Evolutionary conservation across 768 basidiomycete genomes (phyloP).

Genomic region (Phallus indusiatus): DNA sequence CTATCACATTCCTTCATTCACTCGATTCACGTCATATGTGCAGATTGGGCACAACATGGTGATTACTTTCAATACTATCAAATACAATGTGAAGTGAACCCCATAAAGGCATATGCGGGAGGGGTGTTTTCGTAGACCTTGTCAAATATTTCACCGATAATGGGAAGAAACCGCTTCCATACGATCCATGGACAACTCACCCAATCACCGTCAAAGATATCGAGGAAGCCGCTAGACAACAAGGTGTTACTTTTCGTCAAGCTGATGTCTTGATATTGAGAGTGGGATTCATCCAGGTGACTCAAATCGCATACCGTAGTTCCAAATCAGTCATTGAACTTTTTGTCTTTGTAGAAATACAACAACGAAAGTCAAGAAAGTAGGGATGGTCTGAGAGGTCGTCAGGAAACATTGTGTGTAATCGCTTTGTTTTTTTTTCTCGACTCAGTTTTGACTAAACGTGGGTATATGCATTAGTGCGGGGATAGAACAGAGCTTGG

Average conservation of each 20-base stretch:
- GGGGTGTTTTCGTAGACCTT: constrained; percentile 58
- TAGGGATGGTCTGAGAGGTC: constrained; percentile 31
- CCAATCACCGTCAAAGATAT: constrained; percentile 44
- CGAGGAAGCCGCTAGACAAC: constrained; percentile 45
- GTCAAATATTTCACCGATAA: constrained; percentile 40
- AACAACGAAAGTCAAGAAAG: constrained; percentile 32
- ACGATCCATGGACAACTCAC: constrained; percentile 55
- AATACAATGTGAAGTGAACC: not conserved
- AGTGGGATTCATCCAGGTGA: constrained; percentile 46
- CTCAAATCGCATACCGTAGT: not conserved
- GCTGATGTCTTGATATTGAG: constrained; percentile 56
- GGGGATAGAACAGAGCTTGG: not conserved
- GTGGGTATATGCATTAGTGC: not conserved
- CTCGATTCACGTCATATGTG: not conserved
- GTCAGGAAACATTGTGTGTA: constrained; percentile 47
- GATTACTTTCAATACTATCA: too few relatives aligned
- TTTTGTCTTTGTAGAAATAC: constrained; percentile 27
- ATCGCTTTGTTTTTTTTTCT: not conserved
- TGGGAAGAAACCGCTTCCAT: constrained; percentile 33
- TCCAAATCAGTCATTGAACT: not conserved
- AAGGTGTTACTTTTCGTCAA: constrained; percentile 48
- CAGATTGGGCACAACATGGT: constrained; percentile 61
- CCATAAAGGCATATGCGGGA: constrained; percentile 42
- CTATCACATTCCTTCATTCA: constrained; percentile 2
- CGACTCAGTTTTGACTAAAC: not conserved